Evolutionary conservation across 2,329 filamentous ascomycete genomes (phyloP), one percentile per base, ranked within the genome.

Genomic region (Colletotrichum magnum): DNA sequence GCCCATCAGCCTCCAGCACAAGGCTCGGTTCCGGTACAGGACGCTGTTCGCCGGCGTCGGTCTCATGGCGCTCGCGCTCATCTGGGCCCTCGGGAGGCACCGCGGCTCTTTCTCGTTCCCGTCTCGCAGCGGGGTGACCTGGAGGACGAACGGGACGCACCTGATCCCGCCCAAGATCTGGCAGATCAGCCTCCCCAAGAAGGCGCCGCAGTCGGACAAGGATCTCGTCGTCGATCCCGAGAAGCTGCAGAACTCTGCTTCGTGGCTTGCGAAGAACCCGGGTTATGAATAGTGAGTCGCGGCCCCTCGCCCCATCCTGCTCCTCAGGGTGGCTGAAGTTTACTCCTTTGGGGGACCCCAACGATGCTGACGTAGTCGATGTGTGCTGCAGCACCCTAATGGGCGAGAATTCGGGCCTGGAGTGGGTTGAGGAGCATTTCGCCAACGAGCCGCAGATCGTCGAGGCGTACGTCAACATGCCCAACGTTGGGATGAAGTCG

Each of bases 401-500:
- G 2, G 74, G 75, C 32, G 59, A 72, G 13, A 61, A 68, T 6
- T 72, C 73, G 12, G 76, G 72, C 26, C 68, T 77, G 21, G 68
- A 73, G n/a, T 78, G 78, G 45, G 71, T 67, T 9, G 18, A 51
- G 16, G 43, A 18, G n/a, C 58, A 51, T 45, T 67, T 57, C 78
- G 16, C 56, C 67, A 21, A 71, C 58, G 58, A 75, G 13, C 36
- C 66, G 7, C 68, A 45, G 6, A 43, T 79, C 5, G 15, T 71
- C 21, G 56, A 72, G 1, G 68, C 73, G 0, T 79, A 76, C 70
- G 41, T 68, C 6, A 63, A 68, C 12, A 67, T 78, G 54, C 68
- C 67, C 21, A 77, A 76, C 62, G 74, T 75, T 4, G 78, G 75
- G 26, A 73, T 90, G 68, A 90, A 90, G 75, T 89, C 89, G 64